Conservation (phyloP, 768 basidiomycete species). For the Mycena epipterygia region DNA sequence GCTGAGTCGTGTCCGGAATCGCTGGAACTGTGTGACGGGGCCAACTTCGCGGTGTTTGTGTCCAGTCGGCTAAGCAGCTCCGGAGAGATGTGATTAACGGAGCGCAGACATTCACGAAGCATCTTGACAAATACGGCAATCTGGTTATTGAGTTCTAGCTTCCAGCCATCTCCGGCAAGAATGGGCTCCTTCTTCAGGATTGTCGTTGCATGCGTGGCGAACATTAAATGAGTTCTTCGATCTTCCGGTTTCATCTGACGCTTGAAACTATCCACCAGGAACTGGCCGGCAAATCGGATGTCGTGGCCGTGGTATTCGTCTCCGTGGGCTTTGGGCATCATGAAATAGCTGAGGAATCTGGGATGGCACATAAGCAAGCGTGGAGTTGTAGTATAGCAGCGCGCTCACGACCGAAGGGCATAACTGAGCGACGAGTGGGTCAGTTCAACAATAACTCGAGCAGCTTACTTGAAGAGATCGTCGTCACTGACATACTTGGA, state of each 20-base stretch:
- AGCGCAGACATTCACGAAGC: constrained; percentile 82
- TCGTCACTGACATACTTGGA: constrained; percentile 88
- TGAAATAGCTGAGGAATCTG: constrained; percentile 81
- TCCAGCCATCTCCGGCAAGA: constrained; percentile 90
- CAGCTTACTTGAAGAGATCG: constrained; percentile 85
- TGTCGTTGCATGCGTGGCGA: constrained; percentile 91
- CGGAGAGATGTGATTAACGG: constrained; percentile 81
- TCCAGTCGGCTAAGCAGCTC: constrained; percentile 89
- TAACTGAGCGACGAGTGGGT: no score
- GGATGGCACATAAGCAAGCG: constrained; percentile 20
- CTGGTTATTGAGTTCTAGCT: constrained; percentile 91
- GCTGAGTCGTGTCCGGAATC: constrained; percentile 79
- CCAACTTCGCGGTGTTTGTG: constrained; percentile 85
- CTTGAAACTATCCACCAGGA: constrained; percentile 87
- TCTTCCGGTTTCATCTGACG: constrained; percentile 95
- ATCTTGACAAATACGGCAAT: constrained; percentile 91
- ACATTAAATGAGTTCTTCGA: constrained; percentile 98
- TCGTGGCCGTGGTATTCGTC: constrained; percentile 49
- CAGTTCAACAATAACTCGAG: no score
- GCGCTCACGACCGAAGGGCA: constrained; percentile 85
- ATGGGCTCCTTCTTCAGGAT: constrained; percentile 92
- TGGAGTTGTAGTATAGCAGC: constrained; percentile 26
- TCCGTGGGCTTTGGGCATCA: constrained; percentile 70
- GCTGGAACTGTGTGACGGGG: constrained; percentile 68
- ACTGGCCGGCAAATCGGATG: constrained; percentile 66